These are phyloP conservation scores for Pseudogymnoascus sp. DNA, from an alignment of 2,329 filamentous ascomycete genomes.

Conservation along the genomic window DNA sequence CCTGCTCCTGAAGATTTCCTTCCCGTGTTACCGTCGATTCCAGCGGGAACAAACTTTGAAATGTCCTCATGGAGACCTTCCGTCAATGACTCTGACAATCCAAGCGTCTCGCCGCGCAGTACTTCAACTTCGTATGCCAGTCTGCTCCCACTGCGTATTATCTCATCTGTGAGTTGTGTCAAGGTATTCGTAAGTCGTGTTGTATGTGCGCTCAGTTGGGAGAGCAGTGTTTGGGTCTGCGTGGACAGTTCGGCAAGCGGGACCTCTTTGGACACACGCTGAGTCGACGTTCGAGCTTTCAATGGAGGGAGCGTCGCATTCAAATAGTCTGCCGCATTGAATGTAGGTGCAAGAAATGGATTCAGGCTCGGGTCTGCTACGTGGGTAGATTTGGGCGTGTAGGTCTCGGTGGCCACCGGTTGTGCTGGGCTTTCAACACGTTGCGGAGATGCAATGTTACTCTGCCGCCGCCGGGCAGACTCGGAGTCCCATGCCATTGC, in stretches of 20 bases:
- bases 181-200: conserved; percentile 72
- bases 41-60: conserved; percentile 57
- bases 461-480: conserved; percentile 19
- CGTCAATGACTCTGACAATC: conserved; percentile 69
- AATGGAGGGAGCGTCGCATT: conserved; percentile 70
- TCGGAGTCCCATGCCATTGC: conserved; percentile 21
- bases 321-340: conserved; percentile 79
- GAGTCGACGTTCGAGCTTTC: conserved; percentile 28
- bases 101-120: conserved; percentile 75
- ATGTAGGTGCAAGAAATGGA: conserved; percentile 66
- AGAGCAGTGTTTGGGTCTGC: conserved; percentile 75
- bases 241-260: conserved; percentile 69
- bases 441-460: conserved; percentile 19
- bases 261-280: conserved; percentile 30
- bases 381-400: conserved; percentile 43
- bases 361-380: conserved; percentile 64
- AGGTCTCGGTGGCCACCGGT: conserved; percentile 12
- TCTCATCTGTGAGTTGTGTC: conserved; percentile 89
- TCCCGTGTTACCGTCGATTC: conserved; percentile 24
- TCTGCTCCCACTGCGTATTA: conserved; percentile 77
- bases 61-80: conserved; percentile 67
- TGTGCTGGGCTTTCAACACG: conserved; percentile 6
- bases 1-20: conserved; percentile 18
- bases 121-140: conserved; percentile 93
- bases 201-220: conserved; percentile 82